A percentile compares a stretch with the other conserved stretches of the same genome.
phyloP scores from a whole-genome alignment of 2,329 filamentous ascomycete species.

The Fusarium annulatum region DNA sequence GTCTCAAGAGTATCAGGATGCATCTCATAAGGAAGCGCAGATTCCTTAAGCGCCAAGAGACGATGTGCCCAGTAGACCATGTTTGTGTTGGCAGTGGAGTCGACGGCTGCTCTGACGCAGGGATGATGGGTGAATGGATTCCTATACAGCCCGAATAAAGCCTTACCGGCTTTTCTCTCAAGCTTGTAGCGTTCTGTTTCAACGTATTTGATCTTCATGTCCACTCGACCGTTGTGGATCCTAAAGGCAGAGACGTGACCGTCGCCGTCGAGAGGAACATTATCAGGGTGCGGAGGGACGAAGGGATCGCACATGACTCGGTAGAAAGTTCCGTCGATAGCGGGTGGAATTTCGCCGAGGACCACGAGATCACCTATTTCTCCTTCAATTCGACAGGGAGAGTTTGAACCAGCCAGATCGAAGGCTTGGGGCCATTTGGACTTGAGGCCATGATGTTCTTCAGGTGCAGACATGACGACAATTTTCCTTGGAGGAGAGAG shows the following conservation, averaged over 20 bases:
- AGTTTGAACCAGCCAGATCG: not conserved
- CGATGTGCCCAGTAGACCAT: constrained; percentile 18
- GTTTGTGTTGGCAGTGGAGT: constrained; percentile 32
- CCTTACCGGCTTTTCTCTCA: constrained; percentile 51
- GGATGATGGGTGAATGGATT: constrained; percentile 27
- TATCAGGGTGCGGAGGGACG: constrained; percentile 47
- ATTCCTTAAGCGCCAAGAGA: constrained; percentile 15
- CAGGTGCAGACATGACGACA: not conserved
- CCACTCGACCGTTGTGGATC: constrained; percentile 48
- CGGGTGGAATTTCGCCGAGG: constrained; percentile 32
- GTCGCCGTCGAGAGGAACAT: constrained; percentile 55
- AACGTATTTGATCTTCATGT: constrained; percentile 52
- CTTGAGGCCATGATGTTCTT: not conserved
- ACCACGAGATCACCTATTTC: constrained; percentile 28
- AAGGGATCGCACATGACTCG: constrained; percentile 56
- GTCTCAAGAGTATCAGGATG: constrained; percentile 27
- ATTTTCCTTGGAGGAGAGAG: too few species aligned
- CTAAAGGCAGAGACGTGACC: constrained; percentile 53
- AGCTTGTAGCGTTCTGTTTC: constrained; percentile 54
- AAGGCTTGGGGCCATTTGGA: not conserved
- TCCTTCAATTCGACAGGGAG: not conserved
- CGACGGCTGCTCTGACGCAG: constrained; percentile 9
- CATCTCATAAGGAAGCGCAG: constrained; percentile 14
- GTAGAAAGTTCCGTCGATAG: constrained; percentile 43
- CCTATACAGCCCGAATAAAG: constrained; percentile 25